phyloP scores from a whole-genome alignment of 306 rosid species.

The Adenanthera pavonina region DNA sequence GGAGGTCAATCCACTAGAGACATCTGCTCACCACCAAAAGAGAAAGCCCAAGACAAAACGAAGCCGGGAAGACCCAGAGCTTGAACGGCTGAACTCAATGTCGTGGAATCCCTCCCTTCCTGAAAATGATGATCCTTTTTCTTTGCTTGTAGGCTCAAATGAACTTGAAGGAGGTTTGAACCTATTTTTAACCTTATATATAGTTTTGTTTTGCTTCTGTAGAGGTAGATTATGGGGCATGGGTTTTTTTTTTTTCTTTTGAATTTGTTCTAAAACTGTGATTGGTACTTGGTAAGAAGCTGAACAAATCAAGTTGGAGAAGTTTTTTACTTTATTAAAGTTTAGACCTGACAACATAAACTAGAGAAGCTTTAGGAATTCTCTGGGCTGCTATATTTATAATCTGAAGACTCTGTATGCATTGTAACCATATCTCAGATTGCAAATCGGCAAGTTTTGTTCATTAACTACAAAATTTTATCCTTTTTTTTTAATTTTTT shows the following conservation, averaged over 20 bases:
- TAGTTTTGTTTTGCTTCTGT: neutral
- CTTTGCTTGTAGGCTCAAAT: slow-evolving; percentile 62
- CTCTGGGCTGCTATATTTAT: neutral
- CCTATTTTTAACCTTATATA: neutral
- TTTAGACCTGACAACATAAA: slow-evolving; percentile 8
- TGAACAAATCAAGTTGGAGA: neutral
- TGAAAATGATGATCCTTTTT: slow-evolving; percentile 50
- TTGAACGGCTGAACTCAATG: slow-evolving; percentile 66
- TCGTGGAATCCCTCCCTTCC: slow-evolving; percentile 73
- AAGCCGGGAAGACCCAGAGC: slow-evolving; percentile 45
- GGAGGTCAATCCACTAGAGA: slow-evolving; percentile 33
- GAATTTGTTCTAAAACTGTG: neutral
- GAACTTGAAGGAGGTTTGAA: slow-evolving; percentile 89
- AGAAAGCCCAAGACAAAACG: slow-evolving; percentile 55
- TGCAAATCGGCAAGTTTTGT: neutral
- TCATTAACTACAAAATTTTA: neutral
- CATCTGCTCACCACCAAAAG: slow-evolving; percentile 25
- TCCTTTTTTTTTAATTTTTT: neutral
- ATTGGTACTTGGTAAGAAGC: neutral
- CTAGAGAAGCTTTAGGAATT: neutral
- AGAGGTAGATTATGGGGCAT: neutral
- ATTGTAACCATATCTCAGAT: neutral
- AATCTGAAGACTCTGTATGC: neutral
- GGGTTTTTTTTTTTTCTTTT: neutral
- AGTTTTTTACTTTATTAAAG: neutral